phyloP scores from a whole-genome alignment of 2,329 filamentous ascomycete species.

The Paecilomyces dactylethromorphus region DNA sequence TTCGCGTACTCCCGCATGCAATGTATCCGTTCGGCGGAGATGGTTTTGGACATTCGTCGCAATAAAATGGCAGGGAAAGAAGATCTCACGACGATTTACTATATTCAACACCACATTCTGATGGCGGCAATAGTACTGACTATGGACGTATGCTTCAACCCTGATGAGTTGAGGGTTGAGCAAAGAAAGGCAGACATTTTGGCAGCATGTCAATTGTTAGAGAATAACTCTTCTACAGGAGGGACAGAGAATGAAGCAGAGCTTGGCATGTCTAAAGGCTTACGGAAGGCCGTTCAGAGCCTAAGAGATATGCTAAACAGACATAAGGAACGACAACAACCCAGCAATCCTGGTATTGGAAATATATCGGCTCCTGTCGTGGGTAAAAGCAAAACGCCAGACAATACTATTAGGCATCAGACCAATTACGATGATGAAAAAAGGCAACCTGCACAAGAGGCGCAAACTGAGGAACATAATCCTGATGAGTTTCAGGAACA shows the following conservation, averaged over 20 bases:
- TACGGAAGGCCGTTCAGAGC: not conserved
- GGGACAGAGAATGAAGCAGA: not conserved
- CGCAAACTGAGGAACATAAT: not conserved
- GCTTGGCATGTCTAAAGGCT: not conserved
- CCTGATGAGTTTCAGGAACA: not conserved
- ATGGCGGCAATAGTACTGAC: not conserved
- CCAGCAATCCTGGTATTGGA: not conserved
- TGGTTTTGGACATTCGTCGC: not conserved
- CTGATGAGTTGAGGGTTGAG: not conserved
- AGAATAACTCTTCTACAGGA: not conserved
- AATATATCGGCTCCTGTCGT: not conserved
- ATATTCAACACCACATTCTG: not conserved
- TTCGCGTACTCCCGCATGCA: not conserved
- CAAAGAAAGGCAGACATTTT: not conserved
- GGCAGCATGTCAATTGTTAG: not conserved
- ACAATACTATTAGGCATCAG: not conserved
- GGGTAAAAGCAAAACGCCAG: not conserved
- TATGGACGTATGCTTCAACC: not conserved
- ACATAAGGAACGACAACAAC: not conserved
- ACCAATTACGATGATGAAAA: not conserved
- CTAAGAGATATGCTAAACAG: not conserved
- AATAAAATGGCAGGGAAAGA: not conserved
- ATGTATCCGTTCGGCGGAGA: not conserved
- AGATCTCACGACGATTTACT: not conserved
- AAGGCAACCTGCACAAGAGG: not conserved